Percentiles rank a stretch among this genome's conserved stretches.
Evolutionary conservation across 352 stramenopile genomes (phyloP).

Genomic region (Globisporangium nagaii): DNA sequence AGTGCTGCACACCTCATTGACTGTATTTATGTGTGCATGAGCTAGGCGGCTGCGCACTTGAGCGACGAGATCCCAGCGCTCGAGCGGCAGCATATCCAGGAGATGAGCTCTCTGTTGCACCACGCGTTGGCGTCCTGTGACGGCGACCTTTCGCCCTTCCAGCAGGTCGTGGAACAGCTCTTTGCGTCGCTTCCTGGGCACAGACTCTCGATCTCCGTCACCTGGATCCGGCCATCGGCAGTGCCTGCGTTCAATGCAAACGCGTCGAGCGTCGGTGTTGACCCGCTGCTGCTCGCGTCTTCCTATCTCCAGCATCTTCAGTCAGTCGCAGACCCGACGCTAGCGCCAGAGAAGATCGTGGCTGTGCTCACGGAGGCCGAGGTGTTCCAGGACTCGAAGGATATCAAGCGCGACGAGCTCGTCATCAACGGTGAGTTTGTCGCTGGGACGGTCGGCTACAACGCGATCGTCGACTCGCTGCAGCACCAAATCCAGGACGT

Average conservation of each 20-base stretch:
- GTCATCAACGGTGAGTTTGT: constrained; percentile 52
- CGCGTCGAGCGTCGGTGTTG: neutral
- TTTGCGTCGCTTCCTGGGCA: constrained; percentile 29
- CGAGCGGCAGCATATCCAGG: neutral
- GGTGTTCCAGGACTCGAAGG: constrained; percentile 74
- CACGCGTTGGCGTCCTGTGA: constrained; percentile 24
- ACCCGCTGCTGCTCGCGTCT: neutral
- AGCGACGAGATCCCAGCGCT: constrained; percentile 1
- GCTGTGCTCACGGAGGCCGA: constrained; percentile 38
- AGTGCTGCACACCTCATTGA: neutral
- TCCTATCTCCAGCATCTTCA: constrained; percentile 40
- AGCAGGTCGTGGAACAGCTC: constrained; percentile 51
- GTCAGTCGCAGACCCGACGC: constrained; percentile 2
- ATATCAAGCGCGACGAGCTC: constrained; percentile 72
- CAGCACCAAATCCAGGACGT: constrained; percentile 37
- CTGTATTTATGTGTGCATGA: neutral
- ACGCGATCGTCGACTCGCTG: constrained; percentile 42
- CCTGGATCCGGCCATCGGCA: constrained; percentile 26
- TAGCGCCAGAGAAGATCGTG: constrained; percentile 4
- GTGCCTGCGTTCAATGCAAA: neutral
- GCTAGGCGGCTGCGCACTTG: neutral
- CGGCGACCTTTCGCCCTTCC: constrained; percentile 37
- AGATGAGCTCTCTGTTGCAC: constrained; percentile 39
- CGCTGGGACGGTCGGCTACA: constrained; percentile 49
- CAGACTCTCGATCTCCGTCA: constrained; percentile 32